phyloP scores from a whole-genome alignment of 352 stramenopile species.

The Elongisporangium prolatum region DNA sequence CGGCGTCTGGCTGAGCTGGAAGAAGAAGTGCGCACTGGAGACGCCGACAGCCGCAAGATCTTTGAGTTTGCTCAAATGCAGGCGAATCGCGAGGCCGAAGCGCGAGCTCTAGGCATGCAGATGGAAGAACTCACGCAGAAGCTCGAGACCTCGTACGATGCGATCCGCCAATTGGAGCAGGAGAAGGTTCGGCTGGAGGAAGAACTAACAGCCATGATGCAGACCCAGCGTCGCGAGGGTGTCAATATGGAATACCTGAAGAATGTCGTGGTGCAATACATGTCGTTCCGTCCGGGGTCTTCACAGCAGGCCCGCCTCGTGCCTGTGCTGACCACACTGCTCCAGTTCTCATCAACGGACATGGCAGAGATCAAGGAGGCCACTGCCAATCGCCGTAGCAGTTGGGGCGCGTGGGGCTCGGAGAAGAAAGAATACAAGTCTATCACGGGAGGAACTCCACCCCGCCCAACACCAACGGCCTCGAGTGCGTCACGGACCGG shows the following conservation, averaged over 20 bases:
- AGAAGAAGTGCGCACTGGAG: conserved; percentile 80
- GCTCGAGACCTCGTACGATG: conserved; percentile 32
- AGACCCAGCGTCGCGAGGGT: conserved; percentile 76
- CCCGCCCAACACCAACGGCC: conserved; percentile 14
- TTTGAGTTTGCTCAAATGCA: conserved; percentile 85
- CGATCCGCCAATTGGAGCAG: conserved; percentile 48
- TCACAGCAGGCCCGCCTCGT: conserved; percentile 73
- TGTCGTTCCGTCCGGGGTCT: conserved; percentile 81
- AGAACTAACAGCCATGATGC: conserved; percentile 69
- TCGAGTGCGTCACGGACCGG: not conserved
- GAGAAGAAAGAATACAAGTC: conserved; percentile 66
- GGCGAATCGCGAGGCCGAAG: conserved; percentile 71
- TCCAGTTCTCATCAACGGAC: conserved; percentile 76
- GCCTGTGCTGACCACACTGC: conserved; percentile 79
- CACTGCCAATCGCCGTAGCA: conserved; percentile 42
- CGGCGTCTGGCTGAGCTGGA: conserved; percentile 63
- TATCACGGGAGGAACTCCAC: conserved; percentile 31
- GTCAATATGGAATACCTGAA: conserved; percentile 91
- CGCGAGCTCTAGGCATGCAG: conserved; percentile 42
- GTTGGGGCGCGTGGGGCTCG: conserved; percentile 64
- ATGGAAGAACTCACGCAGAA: conserved; percentile 48
- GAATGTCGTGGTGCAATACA: conserved; percentile 89
- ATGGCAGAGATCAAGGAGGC: conserved; percentile 75
- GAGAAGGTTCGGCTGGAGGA: conserved; percentile 61
- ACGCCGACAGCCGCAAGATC: conserved; percentile 84